Conservation (phyloP, 2,329 filamentous ascomycete genomes). For the Exophiala mesophila region DNA sequence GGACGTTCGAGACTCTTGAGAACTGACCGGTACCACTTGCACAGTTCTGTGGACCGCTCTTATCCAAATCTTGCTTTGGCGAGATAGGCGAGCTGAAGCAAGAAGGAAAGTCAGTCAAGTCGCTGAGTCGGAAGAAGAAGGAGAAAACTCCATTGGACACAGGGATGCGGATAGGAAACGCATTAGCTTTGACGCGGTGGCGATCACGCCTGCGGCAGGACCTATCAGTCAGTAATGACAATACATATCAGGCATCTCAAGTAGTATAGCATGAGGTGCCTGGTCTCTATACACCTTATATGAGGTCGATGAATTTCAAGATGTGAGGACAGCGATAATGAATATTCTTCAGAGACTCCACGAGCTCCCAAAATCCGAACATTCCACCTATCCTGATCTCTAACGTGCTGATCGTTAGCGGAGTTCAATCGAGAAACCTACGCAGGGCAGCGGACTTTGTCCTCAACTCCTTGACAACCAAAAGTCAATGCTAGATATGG, state of each 20-base stretch:
- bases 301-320: too few species aligned
- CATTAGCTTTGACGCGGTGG: slow-evolving; percentile 9
- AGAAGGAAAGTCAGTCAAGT: slow-evolving; percentile 2
- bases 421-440: too few species aligned
- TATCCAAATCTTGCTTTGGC: slow-evolving; percentile 30
- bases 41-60: slow-evolving; percentile 28
- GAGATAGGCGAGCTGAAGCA: slow-evolving; percentile 6
- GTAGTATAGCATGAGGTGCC: background rate
- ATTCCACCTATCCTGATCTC: background rate
- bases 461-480: too few species aligned
- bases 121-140: slow-evolving; percentile 6
- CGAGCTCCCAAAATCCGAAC: background rate
- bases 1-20: too few species aligned
- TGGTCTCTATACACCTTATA: too few species aligned
- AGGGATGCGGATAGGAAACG: slow-evolving; percentile 5
- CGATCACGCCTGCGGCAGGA: slow-evolving; percentile 11
- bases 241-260: background rate
- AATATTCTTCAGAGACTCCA: background rate
- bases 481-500: too few species aligned
- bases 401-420: background rate
- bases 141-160: background rate
- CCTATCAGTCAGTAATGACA: slow-evolving; percentile 9
- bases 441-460: too few species aligned
- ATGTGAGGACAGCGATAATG: background rate
- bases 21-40: too few species aligned